Evolutionary conservation across 2,329 filamentous ascomycete species (phyloP).

Genomic region (Pezicula neosporulosa): DNA sequence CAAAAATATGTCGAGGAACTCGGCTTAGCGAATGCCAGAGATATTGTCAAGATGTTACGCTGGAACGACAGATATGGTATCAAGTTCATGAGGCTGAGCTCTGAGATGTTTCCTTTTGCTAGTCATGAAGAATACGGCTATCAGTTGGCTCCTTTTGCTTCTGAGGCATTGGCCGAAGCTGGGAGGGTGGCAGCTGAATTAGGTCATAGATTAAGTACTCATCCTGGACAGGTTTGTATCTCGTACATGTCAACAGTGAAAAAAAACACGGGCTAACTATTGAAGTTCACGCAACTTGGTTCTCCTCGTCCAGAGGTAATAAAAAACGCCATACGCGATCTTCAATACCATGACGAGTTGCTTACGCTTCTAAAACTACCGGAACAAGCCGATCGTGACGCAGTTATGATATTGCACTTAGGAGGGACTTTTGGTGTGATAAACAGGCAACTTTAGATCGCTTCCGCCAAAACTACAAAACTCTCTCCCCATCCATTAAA

Average conservation of each 20-base stretch:
- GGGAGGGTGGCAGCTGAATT: slow-evolving; percentile 74
- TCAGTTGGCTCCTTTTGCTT: slow-evolving; percentile 77
- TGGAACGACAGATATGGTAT: slow-evolving; percentile 95
- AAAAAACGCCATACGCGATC: slow-evolving; percentile 70
- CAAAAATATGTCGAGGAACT: slow-evolving; percentile 71
- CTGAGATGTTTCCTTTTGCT: slow-evolving; percentile 96
- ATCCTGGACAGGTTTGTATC: slow-evolving; percentile 67
- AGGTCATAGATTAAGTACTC: slow-evolving; percentile 82
- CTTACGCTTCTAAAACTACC: slow-evolving; percentile 73
- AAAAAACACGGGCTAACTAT: slow-evolving; percentile 7
- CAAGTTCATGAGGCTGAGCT: slow-evolving; percentile 87
- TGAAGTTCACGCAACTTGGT: slow-evolving; percentile 81
- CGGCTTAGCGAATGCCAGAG: slow-evolving; percentile 76
- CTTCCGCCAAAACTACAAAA: slow-evolving; percentile 50
- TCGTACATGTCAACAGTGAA: background rate
- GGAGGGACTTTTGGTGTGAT: slow-evolving; percentile 84
- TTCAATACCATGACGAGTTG: slow-evolving; percentile 87
- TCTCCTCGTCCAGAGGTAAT: slow-evolving; percentile 79
- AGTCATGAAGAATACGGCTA: slow-evolving; percentile 87
- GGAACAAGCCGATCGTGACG: slow-evolving; percentile 75
- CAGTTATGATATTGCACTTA: slow-evolving; percentile 93
- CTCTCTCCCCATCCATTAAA: slow-evolving; percentile 68
- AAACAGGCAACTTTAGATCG: slow-evolving; percentile 46
- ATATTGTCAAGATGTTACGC: slow-evolving; percentile 79
- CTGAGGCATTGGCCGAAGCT: slow-evolving; percentile 70